phyloP scores from a whole-genome alignment of 2,329 filamentous ascomycete species.

The Seiridium cupressi region DNA sequence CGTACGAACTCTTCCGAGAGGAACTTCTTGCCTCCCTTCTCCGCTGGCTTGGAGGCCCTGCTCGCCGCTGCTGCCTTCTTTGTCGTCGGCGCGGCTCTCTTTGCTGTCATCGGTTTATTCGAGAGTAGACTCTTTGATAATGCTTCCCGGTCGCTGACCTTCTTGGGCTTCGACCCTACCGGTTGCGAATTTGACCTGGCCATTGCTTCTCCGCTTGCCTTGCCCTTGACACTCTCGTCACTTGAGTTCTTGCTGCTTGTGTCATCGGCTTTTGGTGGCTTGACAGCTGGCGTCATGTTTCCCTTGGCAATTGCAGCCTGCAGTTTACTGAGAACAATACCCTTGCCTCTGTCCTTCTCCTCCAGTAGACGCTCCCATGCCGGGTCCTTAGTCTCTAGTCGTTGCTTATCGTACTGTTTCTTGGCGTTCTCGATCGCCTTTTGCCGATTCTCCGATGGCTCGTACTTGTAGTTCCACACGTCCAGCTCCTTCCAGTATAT shows the following conservation, averaged over 20 bases:
- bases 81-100: conserved; percentile 32
- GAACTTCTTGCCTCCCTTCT: conserved; percentile 40
- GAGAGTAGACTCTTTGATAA: conserved; percentile 56
- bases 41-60: conserved; percentile 36
- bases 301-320: conserved; percentile 58
- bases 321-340: conserved; percentile 60
- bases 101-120: conserved; percentile 25
- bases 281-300: conserved; percentile 43
- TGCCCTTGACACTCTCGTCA: conserved; percentile 32
- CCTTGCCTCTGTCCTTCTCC: conserved; percentile 56
- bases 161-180: conserved; percentile 54
- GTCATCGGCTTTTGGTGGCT: conserved; percentile 40
- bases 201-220: conserved; percentile 41
- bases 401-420: conserved; percentile 57
- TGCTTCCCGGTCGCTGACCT: conserved; percentile 49
- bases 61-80: conserved; percentile 39
- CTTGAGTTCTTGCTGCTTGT: conserved; percentile 38
- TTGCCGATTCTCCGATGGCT: conserved; percentile 52
- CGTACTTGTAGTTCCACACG: conserved; percentile 61
- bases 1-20: conserved; percentile 56
- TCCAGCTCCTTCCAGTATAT: conserved; percentile 63
- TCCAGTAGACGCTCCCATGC: conserved; percentile 63
- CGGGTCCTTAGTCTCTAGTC: conserved; percentile 52
- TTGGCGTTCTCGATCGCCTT: conserved; percentile 61
- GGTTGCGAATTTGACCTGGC: conserved; percentile 50